Evolutionary conservation across 768 basidiomycete genomes (phyloP).

Genomic region (Melanogaster broomeanus): DNA sequence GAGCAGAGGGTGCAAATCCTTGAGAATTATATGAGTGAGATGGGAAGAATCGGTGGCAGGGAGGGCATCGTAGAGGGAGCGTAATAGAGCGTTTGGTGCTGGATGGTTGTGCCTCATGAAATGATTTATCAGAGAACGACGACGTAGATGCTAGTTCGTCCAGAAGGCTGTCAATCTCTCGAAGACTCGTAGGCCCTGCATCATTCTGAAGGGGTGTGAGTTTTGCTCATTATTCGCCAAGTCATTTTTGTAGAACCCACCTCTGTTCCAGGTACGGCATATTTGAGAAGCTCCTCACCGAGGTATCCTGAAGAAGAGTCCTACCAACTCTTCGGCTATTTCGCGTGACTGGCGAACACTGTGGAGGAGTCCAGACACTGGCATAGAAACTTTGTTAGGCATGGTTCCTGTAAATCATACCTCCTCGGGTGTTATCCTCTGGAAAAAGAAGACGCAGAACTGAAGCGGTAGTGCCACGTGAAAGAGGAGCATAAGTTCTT

Average conservation of each 20-base stretch:
- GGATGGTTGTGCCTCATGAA: constrained; percentile 38
- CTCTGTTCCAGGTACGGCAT: constrained; percentile 39
- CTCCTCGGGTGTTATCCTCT: constrained; percentile 70
- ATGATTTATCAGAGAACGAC: constrained; percentile 53
- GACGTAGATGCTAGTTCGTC: constrained; percentile 75
- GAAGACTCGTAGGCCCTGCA: constrained; percentile 36
- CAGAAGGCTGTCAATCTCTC: constrained; percentile 64
- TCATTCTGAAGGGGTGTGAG: constrained; percentile 19
- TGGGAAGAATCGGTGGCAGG: constrained; percentile 64
- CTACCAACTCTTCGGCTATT: constrained; percentile 39
- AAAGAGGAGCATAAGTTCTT: constrained; percentile 46
- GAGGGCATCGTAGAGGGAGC: constrained; percentile 58
- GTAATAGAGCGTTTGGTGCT: constrained; percentile 45
- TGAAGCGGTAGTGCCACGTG: constrained; percentile 52
- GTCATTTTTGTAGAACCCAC: constrained; percentile 17
- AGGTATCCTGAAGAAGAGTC: constrained; percentile 62
- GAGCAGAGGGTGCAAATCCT: constrained; percentile 79
- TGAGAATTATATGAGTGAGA: constrained; percentile 85
- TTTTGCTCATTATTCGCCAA: not conserved
- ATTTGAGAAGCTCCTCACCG: constrained; percentile 60
- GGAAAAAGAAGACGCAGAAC: constrained; percentile 84
- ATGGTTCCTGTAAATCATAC: constrained; percentile 72
- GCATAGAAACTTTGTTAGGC: constrained; percentile 52
- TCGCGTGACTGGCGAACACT: constrained; percentile 24
- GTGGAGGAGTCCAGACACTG: constrained; percentile 46